Base-by-base conservation (phyloP, 495 filamentous ascomycete species). In the Hyaloscypha bicolor region DNA sequence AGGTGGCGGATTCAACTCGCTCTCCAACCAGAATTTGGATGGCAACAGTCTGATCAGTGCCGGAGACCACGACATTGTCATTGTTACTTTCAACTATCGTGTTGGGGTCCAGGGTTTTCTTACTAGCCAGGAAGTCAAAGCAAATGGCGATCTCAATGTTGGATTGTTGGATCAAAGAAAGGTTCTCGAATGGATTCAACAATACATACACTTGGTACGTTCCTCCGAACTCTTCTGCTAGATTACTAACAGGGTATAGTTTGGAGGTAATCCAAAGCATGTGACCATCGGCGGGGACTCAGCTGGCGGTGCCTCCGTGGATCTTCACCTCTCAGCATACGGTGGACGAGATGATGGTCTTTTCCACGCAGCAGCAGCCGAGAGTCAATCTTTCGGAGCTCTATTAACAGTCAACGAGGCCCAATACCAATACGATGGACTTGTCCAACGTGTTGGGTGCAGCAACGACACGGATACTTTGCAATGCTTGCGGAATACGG, bases 91-190 rank as follows among this genome's bases (percentile, higher is more conserved):
- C 79, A 93, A 93, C 75, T 85, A 84, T 65, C 86, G 91, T 16
- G 89, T 93, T 32, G 90, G 91, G 0, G 80, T 88, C 0, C 91
- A 86, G 76, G 91, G 91, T 0, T 93, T 94, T 69, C 79, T 93
- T 0, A 88, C 91, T 3, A 83, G 87, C 62, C 72, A 85, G 22
- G 81, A 88, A 63, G 77, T 93, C 6, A 14, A 62, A 52, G 72
- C 80, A 53, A 72, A 81, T 55, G 81, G 81, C 3, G 85, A 86
- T 66, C 71, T 92, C 21, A 93, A 94, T 71, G 88, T 85, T 68
- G 91, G 91, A 0, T 74, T 94, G 57, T 82, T 87, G 55, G 91
- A 93, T 74, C 90, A 93, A 74, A 79, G 87, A 58, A 81, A 86
- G 67, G 80, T 87, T 16, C 68, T 94, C 62, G 71, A 85, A 39